phyloP scores from a whole-genome alignment of 192 early-diverging fungal species.

The Obelidium mucronatum region DNA sequence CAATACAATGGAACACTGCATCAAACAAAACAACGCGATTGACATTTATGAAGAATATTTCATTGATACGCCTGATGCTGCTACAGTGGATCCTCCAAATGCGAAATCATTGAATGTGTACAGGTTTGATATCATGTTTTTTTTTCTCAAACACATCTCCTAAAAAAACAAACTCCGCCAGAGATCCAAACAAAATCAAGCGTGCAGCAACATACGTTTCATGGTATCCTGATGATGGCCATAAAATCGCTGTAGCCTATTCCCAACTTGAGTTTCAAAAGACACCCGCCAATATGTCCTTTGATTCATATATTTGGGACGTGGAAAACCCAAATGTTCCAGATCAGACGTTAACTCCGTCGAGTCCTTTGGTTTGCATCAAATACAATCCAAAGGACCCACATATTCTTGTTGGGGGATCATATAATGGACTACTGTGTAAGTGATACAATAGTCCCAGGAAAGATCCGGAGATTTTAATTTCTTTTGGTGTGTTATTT shows the following conservation, averaged over 20 bases:
- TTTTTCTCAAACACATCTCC: neutral
- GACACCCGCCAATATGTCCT: conserved; percentile 59
- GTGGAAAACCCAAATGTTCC: conserved; percentile 69
- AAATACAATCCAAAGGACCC: conserved; percentile 75
- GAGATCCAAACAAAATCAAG: conserved; percentile 62
- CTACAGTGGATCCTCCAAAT: conserved; percentile 51
- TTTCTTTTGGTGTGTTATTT: neutral
- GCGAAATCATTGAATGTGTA: conserved; percentile 68
- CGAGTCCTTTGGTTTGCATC: conserved; percentile 59
- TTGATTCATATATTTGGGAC: conserved; percentile 72
- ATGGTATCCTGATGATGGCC: conserved; percentile 71
- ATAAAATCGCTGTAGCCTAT: conserved; percentile 69
- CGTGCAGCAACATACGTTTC: conserved; percentile 61
- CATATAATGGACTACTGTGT: conserved; percentile 66
- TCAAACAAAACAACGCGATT: conserved; percentile 74
- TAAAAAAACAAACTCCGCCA: conserved; percentile 23
- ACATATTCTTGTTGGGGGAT: conserved; percentile 67
- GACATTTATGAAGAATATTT: conserved; percentile 75
- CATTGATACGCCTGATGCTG: conserved; percentile 51
- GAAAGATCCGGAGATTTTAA: neutral
- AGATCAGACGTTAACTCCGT: conserved; percentile 63
- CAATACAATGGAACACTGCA: conserved; percentile 65
- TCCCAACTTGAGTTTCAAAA: conserved; percentile 63
- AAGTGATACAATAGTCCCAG: too few relatives aligned
- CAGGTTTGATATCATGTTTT: conserved; percentile 39